Base-by-base conservation (phyloP, 1,284 basidiomycete genomes). In the Paramarasmius palmivorus region DNA sequence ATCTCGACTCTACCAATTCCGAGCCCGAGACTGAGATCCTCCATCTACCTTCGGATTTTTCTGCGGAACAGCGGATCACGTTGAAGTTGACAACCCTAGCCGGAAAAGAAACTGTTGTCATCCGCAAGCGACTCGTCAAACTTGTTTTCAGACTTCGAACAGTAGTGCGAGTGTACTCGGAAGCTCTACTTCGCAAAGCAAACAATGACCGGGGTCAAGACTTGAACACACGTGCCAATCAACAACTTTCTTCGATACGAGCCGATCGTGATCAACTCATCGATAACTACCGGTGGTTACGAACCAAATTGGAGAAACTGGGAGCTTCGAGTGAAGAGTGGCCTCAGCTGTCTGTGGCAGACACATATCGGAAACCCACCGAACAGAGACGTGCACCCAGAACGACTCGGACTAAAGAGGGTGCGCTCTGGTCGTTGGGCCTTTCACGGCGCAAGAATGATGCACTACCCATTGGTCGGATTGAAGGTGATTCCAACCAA, bases 331-430 rank as follows among this genome's bases (percentile, higher is more conserved):
- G 34, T n/a, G 15, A 5, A 3, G 23, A 52, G 14, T 52, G 50
- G 50, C 25, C 41, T 4, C 10, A 19, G 5, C 29, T 52, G 25
- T 20, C 12, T 19, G 29, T 22, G 15, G 10, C 20, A 2, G 50
- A 52, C 17, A 52, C 50, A 12, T 52, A 45, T 36, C 32, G 42
- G 5, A 52, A 52, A 26, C 22, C 41, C 3, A 52, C 50, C 9
- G 41, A 37, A 17, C 12, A 23, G 2, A 5, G 42, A 9, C 32
- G 19, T 2, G 25, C 15, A 15, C 41, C 50, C 1, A 41, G 50
- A 10, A 32, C 29, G 10, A 29, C 50, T 6, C 15, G 26, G 34
- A 15, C n/a, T 14, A 17, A 17, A n/a, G 50, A 51, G 15, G 42
- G 50, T n/a, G 36, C 23, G n/a, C 22, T 52, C 6, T 52, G 50